Evolutionary conservation across 1,139 yeast genomes (phyloP).

Genomic region (Pichia sp.): DNA sequence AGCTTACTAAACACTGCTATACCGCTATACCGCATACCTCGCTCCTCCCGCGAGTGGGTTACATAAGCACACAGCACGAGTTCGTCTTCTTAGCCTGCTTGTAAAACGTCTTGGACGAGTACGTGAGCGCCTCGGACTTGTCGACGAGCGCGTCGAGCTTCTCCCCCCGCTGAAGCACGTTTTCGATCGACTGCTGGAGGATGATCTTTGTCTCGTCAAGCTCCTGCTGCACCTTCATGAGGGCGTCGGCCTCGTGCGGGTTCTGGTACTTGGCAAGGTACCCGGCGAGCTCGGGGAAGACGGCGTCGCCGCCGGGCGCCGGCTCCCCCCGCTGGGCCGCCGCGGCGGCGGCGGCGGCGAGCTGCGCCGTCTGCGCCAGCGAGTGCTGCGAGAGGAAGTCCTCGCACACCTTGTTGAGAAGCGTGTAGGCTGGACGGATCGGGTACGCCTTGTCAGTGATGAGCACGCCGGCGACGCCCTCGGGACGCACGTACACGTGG

Average conservation of each 20-base stretch:
- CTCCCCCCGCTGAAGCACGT: slow-evolving; percentile 93
- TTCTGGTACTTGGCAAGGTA: slow-evolving; percentile 87
- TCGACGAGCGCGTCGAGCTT: slow-evolving; percentile 90
- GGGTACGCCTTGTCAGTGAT: slow-evolving; percentile 96
- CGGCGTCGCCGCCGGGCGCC: slow-evolving; percentile 46
- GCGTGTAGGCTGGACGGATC: slow-evolving; percentile 92
- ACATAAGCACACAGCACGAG: slow-evolving; percentile 86
- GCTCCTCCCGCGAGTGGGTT: slow-evolving; percentile 18
- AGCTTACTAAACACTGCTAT: not conserved
- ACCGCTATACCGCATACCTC: not conserved
- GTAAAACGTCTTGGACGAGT: slow-evolving; percentile 89
- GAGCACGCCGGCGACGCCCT: slow-evolving; percentile 90
- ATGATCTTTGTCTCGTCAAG: slow-evolving; percentile 96
- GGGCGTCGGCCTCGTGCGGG: slow-evolving; percentile 96
- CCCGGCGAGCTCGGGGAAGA: slow-evolving; percentile 23
- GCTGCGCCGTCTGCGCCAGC: slow-evolving; percentile 50
- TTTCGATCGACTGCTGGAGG: slow-evolving; percentile 90
- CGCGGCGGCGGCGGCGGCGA: slow-evolving; percentile 64
- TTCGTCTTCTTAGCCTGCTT: slow-evolving; percentile 97
- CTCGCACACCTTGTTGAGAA: slow-evolving; percentile 84
- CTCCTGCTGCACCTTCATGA: slow-evolving; percentile 96
- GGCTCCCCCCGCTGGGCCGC: slow-evolving; percentile 86
- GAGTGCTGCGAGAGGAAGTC: slow-evolving; percentile 88
- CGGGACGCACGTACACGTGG: slow-evolving; percentile 85
- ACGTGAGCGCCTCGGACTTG: slow-evolving; percentile 87